Evolutionary conservation across 2,329 filamentous ascomycete genomes (phyloP).

Genomic region (Clarireedia paspali): DNA sequence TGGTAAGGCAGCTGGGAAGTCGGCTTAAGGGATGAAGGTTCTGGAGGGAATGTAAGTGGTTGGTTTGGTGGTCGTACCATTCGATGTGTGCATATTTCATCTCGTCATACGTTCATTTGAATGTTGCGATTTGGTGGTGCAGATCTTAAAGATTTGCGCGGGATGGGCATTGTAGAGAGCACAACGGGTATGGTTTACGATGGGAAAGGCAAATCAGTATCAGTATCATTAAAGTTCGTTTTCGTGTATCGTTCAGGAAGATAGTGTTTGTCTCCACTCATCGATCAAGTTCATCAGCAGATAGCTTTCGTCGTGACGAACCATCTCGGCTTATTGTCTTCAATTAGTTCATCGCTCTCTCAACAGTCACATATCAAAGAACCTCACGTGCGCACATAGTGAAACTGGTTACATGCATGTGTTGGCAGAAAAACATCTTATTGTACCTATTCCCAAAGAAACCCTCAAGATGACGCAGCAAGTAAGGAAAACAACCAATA

Average conservation of each 20-base stretch:
- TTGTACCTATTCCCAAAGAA: slow-evolving; percentile 18
- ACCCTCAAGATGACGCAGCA: slow-evolving; percentile 1
- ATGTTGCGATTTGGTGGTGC: no score
- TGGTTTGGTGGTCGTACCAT: no score
- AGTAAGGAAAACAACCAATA: slow-evolving; percentile 5
- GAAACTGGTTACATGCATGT: slow-evolving; percentile 2
- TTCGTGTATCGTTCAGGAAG: background rate
- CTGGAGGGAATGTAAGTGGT: background rate
- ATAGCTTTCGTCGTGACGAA: background rate
- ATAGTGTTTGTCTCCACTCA: background rate
- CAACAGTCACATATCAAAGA: slow-evolving; percentile 3
- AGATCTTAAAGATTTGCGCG: no score
- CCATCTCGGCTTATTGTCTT: background rate
- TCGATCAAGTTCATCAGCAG: background rate
- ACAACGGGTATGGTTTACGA: background rate
- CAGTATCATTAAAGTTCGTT: background rate
- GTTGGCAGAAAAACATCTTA: slow-evolving; percentile 20
- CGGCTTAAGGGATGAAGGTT: background rate
- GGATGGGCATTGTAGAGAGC: background rate
- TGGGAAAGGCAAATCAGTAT: background rate
- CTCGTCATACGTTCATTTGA: no score
- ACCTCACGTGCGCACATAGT: slow-evolving; percentile 1
- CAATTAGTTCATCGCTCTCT: background rate
- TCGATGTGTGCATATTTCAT: no score
- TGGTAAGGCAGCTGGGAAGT: background rate